A percentile compares a stretch with the other conserved stretches of the same genome.
These are phyloP conservation scores for Cydonia oblonga DNA, from an alignment of 331 rosid genomes.

Conservation along the genomic window DNA sequence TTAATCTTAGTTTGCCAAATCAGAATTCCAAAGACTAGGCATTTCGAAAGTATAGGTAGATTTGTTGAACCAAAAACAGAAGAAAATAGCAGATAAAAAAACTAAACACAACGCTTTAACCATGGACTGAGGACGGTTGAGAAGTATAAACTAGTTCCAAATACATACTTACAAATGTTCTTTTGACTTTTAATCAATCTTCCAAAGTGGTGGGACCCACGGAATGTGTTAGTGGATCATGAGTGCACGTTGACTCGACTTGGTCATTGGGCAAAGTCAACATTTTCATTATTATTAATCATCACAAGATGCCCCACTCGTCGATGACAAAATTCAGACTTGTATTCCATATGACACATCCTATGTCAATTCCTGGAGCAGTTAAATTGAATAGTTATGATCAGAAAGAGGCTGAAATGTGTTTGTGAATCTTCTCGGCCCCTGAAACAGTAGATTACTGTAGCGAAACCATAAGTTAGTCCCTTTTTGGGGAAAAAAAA, in stretches of 20 bases:
- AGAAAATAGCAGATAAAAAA: neutral
- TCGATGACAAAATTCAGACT: accelerated
- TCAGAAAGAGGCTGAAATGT: accelerated
- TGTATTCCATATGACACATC: too few relatives aligned
- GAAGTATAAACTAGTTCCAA: neutral
- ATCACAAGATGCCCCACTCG: too few relatives aligned
- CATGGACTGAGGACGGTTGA: neutral
- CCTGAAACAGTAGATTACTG: too few relatives aligned
- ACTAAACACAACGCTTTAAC: neutral
- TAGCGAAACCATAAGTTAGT: accelerated
- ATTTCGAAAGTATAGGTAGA: neutral
- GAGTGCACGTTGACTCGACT: neutral
- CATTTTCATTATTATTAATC: neutral
- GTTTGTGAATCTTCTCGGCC: accelerated
- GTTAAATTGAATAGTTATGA: too few relatives aligned
- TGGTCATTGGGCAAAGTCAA: neutral
- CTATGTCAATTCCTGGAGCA: accelerated
- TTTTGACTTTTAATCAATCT: neutral
- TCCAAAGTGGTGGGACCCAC: neutral
- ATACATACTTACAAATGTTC: neutral
- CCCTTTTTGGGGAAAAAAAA: too few relatives aligned
- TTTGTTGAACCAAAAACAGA: neutral
- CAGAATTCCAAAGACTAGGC: neutral
- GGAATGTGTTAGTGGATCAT: too few relatives aligned
- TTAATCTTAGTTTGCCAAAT: too few relatives aligned